A percentile compares a stretch with the other conserved stretches of the same genome.
These are phyloP conservation scores for Amanita fuliginea DNA, from an alignment of 768 basidiomycete species.

Conservation along the genomic window DNA sequence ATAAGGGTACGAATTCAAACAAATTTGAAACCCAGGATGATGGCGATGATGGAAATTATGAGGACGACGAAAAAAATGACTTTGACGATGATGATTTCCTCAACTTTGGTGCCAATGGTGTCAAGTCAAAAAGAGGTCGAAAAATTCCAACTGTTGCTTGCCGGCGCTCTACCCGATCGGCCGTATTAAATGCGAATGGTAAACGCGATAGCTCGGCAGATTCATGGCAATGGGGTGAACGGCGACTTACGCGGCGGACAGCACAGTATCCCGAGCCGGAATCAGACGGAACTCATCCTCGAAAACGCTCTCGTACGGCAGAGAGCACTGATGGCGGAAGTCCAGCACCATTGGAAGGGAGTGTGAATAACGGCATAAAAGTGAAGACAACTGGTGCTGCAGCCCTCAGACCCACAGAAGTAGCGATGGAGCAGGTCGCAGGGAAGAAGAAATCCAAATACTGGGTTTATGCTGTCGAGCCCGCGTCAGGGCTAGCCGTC, in stretches of 20 bases:
- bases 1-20: slow-evolving; percentile 13
- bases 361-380: slow-evolving; percentile 23
- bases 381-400: slow-evolving; percentile 50
- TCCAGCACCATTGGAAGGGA: slow-evolving; percentile 25
- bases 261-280: slow-evolving; percentile 36
- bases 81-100: slow-evolving; percentile 37
- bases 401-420: slow-evolving; percentile 59
- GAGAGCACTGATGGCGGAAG: slow-evolving; percentile 56
- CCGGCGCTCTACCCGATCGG: slow-evolving; percentile 44
- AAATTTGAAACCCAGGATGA: slow-evolving; percentile 38
- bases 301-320: slow-evolving; percentile 70
- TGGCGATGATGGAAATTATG: slow-evolving; percentile 50
- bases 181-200: slow-evolving; percentile 37
- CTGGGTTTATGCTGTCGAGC: slow-evolving; percentile 85
- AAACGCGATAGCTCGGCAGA: slow-evolving; percentile 45
- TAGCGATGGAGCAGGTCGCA: slow-evolving; percentile 63
- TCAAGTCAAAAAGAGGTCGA: slow-evolving; percentile 27
- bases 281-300: slow-evolving; percentile 35
- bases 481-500: slow-evolving; percentile 17
- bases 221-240: slow-evolving; percentile 60
- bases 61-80: slow-evolving; percentile 47
- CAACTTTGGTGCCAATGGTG: slow-evolving; percentile 29
- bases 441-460: slow-evolving; percentile 82
- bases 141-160: slow-evolving; percentile 21
- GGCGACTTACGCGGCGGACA: slow-evolving; percentile 59